Base-by-base conservation (phyloP, 495 filamentous ascomycete genomes). In the Hypomontagnella submonticulosa region DNA sequence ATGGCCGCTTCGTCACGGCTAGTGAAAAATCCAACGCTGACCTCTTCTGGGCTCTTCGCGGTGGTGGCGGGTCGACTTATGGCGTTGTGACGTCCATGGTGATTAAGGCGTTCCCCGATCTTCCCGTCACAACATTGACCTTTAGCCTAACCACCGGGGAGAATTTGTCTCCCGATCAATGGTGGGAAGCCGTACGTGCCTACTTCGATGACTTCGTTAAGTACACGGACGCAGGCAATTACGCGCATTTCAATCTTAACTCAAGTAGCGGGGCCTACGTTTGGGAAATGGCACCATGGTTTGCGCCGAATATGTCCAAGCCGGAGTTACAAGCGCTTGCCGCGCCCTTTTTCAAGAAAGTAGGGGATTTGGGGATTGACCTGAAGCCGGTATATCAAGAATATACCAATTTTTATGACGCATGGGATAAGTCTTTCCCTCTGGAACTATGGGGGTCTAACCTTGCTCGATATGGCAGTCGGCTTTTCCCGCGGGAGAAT, bases 1-100 rank as follows among this genome's bases (percentile, higher is more conserved):
- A 84, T 34, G 87, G 87, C 30, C 66, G 75, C n/a, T 83, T 85
- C 49, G 77, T 87, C 12, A 88, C 81, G 0, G 85, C 82, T 1
- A 82, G 77, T 33, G 71, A 80, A 30, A 72, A 70, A 15, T 73
- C 73, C 4, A 77, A 89, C 41, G 72, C 82, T 0, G 88, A 90
- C 20, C 79, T 89, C 2, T 90, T 86, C 78, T 90, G 84, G 87
- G 88, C 88, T 16, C 75, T 89, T 0, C 79, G 81, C 48, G 88
- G 87, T 9, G 87, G 85, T 16, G 85, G 80, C n/a, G 84, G 85
- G 1, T 74, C 72, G 58, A 87, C 85, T 9, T 89, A 82, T 51
- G 87, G 84, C 0, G 82, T 88, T 2, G 85, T 89, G 4, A 80
- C 77, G 20, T 85, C 83, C 0, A 71, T 84, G 57, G 77, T 77